phyloP scores from a whole-genome alignment of 371 early-diverging fungal species.

The Blakeslea trispora region DNA sequence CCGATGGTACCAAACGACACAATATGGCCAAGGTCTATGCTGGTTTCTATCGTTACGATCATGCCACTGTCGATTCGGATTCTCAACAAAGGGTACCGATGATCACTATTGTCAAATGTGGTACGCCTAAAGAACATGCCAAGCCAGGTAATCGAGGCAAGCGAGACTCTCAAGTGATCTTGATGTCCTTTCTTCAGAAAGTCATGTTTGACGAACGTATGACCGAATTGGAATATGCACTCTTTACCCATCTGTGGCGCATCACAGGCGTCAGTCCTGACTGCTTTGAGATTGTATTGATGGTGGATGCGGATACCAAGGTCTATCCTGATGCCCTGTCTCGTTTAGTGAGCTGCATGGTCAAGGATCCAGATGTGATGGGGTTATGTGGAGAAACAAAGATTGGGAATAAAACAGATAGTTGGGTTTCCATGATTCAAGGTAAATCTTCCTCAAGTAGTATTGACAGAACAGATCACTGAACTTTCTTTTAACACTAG shows the following conservation, averaged over 20 bases:
- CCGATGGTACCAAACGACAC: slow-evolving; percentile 89
- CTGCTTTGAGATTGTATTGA: slow-evolving; percentile 85
- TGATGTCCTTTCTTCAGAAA: slow-evolving; percentile 95
- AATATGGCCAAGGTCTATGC: slow-evolving; percentile 96
- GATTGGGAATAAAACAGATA: slow-evolving; percentile 80
- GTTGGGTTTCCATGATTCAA: slow-evolving; percentile 93
- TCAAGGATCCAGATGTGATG: slow-evolving; percentile 73
- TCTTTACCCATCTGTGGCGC: slow-evolving; percentile 87
- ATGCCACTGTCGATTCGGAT: slow-evolving; percentile 48
- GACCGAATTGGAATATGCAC: slow-evolving; percentile 93
- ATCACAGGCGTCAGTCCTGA: slow-evolving; percentile 83
- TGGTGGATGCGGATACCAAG: slow-evolving; percentile 98
- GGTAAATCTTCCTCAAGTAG: slow-evolving; percentile 16
- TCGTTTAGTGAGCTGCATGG: slow-evolving; percentile 74
- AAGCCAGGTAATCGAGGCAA: slow-evolving; percentile 98
- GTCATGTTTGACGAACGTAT: slow-evolving; percentile 94
- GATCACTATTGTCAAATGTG: slow-evolving; percentile 92
- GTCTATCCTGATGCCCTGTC: slow-evolving; percentile 78
- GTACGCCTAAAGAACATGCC: slow-evolving; percentile 74
- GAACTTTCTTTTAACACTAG: slow-evolving; percentile 2
- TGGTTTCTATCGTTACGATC: slow-evolving; percentile 80
- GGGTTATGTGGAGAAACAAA: slow-evolving; percentile 89
- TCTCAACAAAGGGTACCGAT: slow-evolving; percentile 74
- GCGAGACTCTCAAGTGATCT: slow-evolving; percentile 96
- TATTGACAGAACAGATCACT: not conserved